A percentile compares a stretch with the other conserved stretches of the same genome.
These are phyloP conservation scores for Globisporangium recalcitrans DNA, from an alignment of 352 stramenopile species.

Conservation along the genomic window DNA sequence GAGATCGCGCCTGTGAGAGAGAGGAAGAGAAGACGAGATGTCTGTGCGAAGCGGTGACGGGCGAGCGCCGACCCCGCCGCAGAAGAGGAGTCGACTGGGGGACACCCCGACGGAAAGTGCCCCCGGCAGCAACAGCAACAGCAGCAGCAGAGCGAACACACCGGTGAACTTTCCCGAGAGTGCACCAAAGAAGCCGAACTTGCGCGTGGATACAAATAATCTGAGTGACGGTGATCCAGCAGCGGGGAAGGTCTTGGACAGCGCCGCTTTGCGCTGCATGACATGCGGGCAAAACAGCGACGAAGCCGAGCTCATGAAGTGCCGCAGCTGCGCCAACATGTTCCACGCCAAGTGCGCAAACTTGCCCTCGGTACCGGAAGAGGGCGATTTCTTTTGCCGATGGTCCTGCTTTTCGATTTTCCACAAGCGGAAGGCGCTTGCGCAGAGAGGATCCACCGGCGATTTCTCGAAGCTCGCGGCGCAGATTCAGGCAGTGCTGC, in stretches of 20 bases:
- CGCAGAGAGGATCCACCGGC: constrained; percentile 7
- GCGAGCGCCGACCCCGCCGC: constrained; percentile 3
- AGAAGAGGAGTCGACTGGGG: constrained; percentile 3
- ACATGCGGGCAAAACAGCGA: constrained; percentile 10
- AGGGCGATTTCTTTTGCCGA: constrained; percentile 61
- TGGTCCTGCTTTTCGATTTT: constrained; percentile 59
- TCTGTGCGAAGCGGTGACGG: constrained; percentile 2
- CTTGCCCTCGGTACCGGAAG: constrained; percentile 52
- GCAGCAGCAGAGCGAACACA: constrained; percentile 7
- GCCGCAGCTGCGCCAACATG: constrained; percentile 37
- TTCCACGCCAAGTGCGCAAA: constrained; percentile 70
- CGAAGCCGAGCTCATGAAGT: constrained; percentile 38
- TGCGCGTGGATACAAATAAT: constrained; percentile 3
- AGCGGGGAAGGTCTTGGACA: background rate
- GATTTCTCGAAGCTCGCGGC: constrained; percentile 40
- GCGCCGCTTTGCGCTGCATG: constrained; percentile 12
- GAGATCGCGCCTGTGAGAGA: too few relatives aligned
- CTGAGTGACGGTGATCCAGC: background rate
- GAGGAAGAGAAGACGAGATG: background rate
- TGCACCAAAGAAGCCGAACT: background rate
- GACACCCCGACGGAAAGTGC: constrained; percentile 1
- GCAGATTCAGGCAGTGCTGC: constrained; percentile 41
- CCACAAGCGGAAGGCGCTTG: constrained; percentile 25
- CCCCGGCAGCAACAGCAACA: background rate
- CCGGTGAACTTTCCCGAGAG: background rate